Base-by-base conservation (phyloP, 257 asterid genomes). In the Plectranthus barbatus region DNA sequence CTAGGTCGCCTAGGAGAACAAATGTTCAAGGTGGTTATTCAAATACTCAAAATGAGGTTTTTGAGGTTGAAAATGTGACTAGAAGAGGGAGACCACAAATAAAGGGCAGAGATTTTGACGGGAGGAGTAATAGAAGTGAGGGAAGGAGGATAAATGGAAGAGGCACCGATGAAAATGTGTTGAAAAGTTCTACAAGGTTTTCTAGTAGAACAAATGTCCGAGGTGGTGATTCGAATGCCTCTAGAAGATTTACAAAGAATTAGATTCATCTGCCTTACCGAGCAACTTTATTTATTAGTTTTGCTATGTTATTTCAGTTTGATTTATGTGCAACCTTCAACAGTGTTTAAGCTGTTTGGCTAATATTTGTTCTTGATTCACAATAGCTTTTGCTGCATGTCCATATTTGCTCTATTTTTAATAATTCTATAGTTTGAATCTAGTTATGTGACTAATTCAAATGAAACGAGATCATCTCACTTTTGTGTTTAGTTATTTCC, bases 121-220 rank as follows among this genome's bases (percentile, higher is more conserved):
- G 50, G 24, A 64, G 53, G 62, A 40, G 53, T 15, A 41, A 13
- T 50, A 24, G 67, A 45, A 31, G 45, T 31, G 45, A 1, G 20
- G 67, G 45, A 44, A 61, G 70, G 62, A 74, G 73, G 39, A 26
- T 40, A 29, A 42, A 54, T 55, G 75, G 79, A 55, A 69, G 86
- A 59, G 64, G 65, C 47, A 39, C 37, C 9, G 64, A 61, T 33
- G 73, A 71, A 11, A 63, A 66, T n/a, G 68, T 6, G 17, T 68
- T 31, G 7, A 51, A 50, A 44, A 73, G 59, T 61, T 37, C 36
- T 11, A 39, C 51, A 20, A 7, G 64, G 64, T 21, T 47, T 39
- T 41, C 50, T 7, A 58, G 64, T 37, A n/a, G 64, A 58, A 12
- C 64, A 58, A 40, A 12, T 62, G 7, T 31, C 2, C 17, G 21